Evolutionary conservation across 495 filamentous ascomycete species (phyloP).

Genomic region (Glonium stellatum): DNA sequence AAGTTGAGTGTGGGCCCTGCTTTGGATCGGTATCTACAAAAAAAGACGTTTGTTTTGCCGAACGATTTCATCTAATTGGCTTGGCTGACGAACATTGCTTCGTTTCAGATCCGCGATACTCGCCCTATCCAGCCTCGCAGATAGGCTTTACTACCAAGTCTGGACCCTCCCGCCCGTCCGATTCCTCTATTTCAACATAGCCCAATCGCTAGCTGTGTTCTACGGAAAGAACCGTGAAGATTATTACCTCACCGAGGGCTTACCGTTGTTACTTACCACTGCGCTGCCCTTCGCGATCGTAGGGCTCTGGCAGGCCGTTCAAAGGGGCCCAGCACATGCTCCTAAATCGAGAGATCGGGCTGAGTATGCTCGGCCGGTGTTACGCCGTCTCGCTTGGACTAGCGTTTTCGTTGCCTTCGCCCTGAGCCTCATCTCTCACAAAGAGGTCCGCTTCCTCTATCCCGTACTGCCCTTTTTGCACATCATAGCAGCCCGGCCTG

Average conservation of each 20-base stretch:
- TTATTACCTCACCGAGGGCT: conserved; percentile 86
- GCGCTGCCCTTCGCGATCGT: conserved; percentile 66
- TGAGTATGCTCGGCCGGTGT: conserved; percentile 16
- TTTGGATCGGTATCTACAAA: background rate
- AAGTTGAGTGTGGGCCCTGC: conserved; percentile 43
- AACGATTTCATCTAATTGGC: conserved; percentile 2
- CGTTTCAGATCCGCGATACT: conserved; percentile 48
- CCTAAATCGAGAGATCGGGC: background rate
- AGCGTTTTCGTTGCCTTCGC: conserved; percentile 52
- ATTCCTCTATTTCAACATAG: conserved; percentile 89
- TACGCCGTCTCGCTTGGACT: conserved; percentile 46
- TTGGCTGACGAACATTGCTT: conserved; percentile 8
- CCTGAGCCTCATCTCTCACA: conserved; percentile 82
- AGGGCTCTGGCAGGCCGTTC: conserved; percentile 54
- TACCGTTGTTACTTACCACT: conserved; percentile 80
- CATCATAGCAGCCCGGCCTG: conserved; percentile 62
- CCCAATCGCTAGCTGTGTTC: conserved; percentile 76
- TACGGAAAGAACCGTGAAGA: conserved; percentile 90
- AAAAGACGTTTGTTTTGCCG: background rate
- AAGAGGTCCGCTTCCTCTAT: conserved; percentile 96
- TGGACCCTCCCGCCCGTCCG: conserved; percentile 88
- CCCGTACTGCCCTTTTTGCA: conserved; percentile 83
- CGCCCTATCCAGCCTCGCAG: conserved; percentile 55
- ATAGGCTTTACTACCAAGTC: conserved; percentile 73
- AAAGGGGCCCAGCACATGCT: background rate